Conservation (phyloP, 2,329 filamentous ascomycete genomes). For the Exophiala spinifera region DNA sequence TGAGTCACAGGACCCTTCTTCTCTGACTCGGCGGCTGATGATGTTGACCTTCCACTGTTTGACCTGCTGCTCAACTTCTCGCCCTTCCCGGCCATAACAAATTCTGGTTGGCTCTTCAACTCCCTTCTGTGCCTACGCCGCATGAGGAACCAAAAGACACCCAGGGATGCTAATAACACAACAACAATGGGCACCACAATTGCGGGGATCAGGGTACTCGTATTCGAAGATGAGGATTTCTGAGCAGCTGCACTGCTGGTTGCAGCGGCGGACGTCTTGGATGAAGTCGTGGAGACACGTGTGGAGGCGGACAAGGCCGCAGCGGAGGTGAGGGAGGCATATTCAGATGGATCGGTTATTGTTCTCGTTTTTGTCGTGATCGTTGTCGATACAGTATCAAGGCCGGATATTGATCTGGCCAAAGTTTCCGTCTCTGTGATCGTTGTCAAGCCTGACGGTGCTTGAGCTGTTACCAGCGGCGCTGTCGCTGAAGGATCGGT, state of each 20-base stretch:
- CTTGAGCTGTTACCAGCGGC: conserved; percentile 13
- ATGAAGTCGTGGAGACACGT: conserved; percentile 41
- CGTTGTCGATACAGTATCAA: conserved; percentile 19
- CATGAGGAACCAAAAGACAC: conserved; percentile 29
- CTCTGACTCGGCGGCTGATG: conserved; percentile 14
- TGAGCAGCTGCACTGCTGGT: conserved; percentile 37
- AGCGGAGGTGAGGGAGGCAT: conserved; percentile 25
- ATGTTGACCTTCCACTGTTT: conserved; percentile 24
- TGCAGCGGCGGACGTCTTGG: conserved; percentile 36
- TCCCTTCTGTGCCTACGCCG: conserved; percentile 24
- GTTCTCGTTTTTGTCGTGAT: conserved; percentile 18
- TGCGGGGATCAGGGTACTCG: conserved; percentile 26
- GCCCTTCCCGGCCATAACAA: conserved; percentile 28
- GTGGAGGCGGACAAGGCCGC: conserved; percentile 29
- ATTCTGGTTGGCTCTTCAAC: conserved; percentile 25
- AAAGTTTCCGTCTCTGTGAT: conserved; percentile 20
- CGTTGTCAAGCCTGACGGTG: conserved; percentile 23
- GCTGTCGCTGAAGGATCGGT: conserved; percentile 13
- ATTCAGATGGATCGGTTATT: conserved; percentile 23
- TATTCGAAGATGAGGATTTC: conserved; percentile 35
- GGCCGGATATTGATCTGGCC: conserved; percentile 8
- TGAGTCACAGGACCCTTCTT: conserved; percentile 16
- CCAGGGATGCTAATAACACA: conserved; percentile 24
- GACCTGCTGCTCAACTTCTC: conserved; percentile 28
- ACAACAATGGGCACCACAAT: conserved; percentile 28